These are phyloP conservation scores for Nitzschia sp. DNA, from an alignment of 108 stramenopile genomes.

Conservation along the genomic window DNA sequence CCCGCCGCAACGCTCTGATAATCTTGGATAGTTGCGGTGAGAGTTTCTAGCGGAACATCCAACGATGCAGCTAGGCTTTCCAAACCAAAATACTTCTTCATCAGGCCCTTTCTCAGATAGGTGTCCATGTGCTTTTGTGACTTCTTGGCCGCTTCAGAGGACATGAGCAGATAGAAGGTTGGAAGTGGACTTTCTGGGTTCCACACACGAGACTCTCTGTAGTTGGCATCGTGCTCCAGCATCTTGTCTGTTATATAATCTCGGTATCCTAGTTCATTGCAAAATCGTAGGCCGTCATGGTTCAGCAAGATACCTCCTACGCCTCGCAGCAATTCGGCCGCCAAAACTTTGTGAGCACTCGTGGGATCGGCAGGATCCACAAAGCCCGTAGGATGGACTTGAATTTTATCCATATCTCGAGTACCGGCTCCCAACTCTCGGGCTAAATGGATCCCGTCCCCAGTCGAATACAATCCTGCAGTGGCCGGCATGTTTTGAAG, in stretches of 20 bases:
- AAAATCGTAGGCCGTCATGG: conserved; percentile 55
- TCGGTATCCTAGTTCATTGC: conserved; percentile 76
- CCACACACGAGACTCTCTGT: neutral
- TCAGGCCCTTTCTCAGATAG: conserved; percentile 64
- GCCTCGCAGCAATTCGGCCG: conserved; percentile 83
- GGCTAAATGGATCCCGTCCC: conserved; percentile 72
- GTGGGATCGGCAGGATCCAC: conserved; percentile 73
- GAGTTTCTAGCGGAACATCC: conserved; percentile 26
- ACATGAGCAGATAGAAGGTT: conserved; percentile 66
- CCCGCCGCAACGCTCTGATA: conserved; percentile 48
- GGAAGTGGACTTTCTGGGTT: conserved; percentile 55
- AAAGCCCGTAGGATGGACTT: conserved; percentile 89
- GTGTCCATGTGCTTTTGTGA: conserved; percentile 72
- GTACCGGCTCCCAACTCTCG: conserved; percentile 60
- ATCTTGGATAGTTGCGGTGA: conserved; percentile 47
- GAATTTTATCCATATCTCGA: conserved; percentile 82
- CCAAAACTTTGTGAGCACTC: conserved; percentile 63
- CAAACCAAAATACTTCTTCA: conserved; percentile 55
- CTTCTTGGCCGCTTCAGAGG: conserved; percentile 50
- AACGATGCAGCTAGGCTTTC: conserved; percentile 56
- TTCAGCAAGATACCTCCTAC: conserved; percentile 69
- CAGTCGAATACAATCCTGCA: conserved; percentile 74
- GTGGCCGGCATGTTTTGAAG: conserved; percentile 64
- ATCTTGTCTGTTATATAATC: conserved; percentile 74
- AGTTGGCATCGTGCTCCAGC: conserved; percentile 47